A percentile compares a stretch with the other conserved stretches of the same genome.
Evolutionary conservation across 2,329 filamentous ascomycete species (phyloP).

Genomic region (Orbilia oligospora): DNA sequence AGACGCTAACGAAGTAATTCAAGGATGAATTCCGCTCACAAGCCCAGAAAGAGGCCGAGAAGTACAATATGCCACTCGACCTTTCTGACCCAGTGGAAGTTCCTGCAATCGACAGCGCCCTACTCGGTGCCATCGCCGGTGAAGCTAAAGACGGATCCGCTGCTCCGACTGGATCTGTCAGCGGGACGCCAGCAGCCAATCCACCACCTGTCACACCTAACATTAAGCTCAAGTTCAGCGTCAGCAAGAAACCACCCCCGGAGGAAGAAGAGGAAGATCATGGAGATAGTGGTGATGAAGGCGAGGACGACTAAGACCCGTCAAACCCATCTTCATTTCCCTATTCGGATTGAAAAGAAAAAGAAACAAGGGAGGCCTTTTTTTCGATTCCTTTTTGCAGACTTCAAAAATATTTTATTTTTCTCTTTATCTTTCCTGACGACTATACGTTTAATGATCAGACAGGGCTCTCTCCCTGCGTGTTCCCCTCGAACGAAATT

Average conservation of each 20-base stretch:
- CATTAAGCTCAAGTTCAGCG: slow-evolving; percentile 58
- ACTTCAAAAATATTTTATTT: slow-evolving; percentile 24
- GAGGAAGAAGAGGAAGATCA: slow-evolving; percentile 49
- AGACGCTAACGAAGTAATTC: slow-evolving; percentile 12
- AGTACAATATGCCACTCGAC: slow-evolving; percentile 48
- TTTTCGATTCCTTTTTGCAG: slow-evolving; percentile 11
- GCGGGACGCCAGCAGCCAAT: slow-evolving; percentile 42
- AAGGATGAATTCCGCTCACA: slow-evolving; percentile 59
- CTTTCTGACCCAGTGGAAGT: slow-evolving; percentile 43
- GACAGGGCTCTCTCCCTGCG: slow-evolving; percentile 18
- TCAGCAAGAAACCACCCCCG: slow-evolving; percentile 49
- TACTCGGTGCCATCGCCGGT: slow-evolving; percentile 28
- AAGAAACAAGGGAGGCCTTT: not conserved
- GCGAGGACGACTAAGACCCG: slow-evolving; percentile 31
- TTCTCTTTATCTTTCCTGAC: slow-evolving; percentile 32
- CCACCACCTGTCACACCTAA: slow-evolving; percentile 48
- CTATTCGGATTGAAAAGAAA: slow-evolving; percentile 5
- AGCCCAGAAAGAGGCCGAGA: slow-evolving; percentile 50
- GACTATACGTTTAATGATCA: slow-evolving; percentile 60
- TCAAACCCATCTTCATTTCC: not conserved
- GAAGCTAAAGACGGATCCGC: slow-evolving; percentile 47
- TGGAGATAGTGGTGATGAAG: slow-evolving; percentile 35
- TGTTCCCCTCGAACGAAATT: slow-evolving; percentile 1
- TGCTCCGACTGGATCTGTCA: slow-evolving; percentile 41
- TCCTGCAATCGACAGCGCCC: slow-evolving; percentile 41